Base-by-base conservation (phyloP, 192 early-diverging fungal species). In the Linnemannia schmuckeri region DNA sequence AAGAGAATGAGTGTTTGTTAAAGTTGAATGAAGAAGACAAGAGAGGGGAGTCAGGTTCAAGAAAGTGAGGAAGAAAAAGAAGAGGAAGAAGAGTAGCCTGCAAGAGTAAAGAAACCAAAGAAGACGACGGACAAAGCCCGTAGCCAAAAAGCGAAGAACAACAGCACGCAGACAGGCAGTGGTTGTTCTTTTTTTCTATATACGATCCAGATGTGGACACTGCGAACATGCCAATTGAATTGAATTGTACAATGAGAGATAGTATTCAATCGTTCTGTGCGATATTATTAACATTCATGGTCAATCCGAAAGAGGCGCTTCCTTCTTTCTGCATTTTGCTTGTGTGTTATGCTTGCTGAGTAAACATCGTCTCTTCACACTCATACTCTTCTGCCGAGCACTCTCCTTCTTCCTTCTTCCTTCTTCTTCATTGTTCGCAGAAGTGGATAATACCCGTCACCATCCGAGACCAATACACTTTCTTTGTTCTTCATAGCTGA, bases 161-260 rank as follows among this genome's bases (percentile, higher is more conserved):
- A n/a, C n/a, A n/a, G n/a, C n/a, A n/a, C n/a, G 30, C n/a, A 33
- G 13, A 4, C 4, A 66, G 61, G 30, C 61, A 66, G 61, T 66
- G 61, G 61, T 35, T 27, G 12, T 66, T 66, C 12, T 33, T 9
- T 15, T 12, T 66, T 13, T 8, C 6, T 57, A 24, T 66, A 30
- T 66, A 33, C 61, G 61, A 66, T 66, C 61, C 61, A 30, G 61
- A 66, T 66, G 61, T 66, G 61, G n/a, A 27, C n/a, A 61, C 6
- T 1, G 18, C 18, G 18, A 55, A 13, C 44, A 46, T 46, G 44
- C 49, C 55, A n/a, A 27, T 61, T 24, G 9, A 15, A 33, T 66
- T 66, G 61, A 66, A 66, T 66, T 66, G 27, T 3, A 52, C 17
- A 52, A 52, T 15, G 20, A 52, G 18, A 18, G 49, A 12, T 30